phyloP scores from a whole-genome alignment of 1,139 yeast genomes.

The Nakaseomyces uthaithaninus region DNA sequence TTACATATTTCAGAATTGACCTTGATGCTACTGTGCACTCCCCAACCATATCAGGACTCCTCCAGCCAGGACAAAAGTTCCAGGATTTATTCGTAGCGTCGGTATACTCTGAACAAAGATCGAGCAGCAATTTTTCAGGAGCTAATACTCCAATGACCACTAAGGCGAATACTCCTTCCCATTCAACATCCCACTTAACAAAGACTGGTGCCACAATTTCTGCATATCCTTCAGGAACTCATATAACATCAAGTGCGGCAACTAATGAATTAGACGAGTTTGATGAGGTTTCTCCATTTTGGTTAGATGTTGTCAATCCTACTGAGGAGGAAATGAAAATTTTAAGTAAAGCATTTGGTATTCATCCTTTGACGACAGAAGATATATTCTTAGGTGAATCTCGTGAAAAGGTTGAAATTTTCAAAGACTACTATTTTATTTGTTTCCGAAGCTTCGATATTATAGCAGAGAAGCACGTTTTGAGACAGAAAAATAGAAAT shows the following conservation, averaged over 20 bases:
- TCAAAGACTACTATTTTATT: constrained; percentile 80
- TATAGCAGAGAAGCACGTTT: constrained; percentile 58
- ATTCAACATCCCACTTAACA: constrained; percentile 13
- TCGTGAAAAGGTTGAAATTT: constrained; percentile 89
- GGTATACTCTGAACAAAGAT: constrained; percentile 27
- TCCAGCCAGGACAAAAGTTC: constrained; percentile 48
- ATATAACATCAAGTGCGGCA: constrained; percentile 17
- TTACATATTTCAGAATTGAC: constrained; percentile 88
- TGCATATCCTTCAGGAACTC: constrained; percentile 5
- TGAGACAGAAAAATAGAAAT: constrained; percentile 32
- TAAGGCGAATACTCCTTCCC: constrained; percentile 15
- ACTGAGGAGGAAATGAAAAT: constrained; percentile 97
- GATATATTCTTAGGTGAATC: constrained; percentile 92
- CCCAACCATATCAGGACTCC: constrained; percentile 75
- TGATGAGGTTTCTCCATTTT: constrained; percentile 50
- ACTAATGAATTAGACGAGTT: constrained; percentile 13
- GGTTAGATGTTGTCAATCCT: constrained; percentile 90
- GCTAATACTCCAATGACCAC: constrained; percentile 27
- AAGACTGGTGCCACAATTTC: background rate
- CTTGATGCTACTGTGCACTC: constrained; percentile 83
- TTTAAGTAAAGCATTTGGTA: constrained; percentile 80
- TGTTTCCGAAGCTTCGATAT: constrained; percentile 91
- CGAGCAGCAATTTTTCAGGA: constrained; percentile 8
- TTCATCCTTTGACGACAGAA: constrained; percentile 92
- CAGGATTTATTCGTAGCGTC: constrained; percentile 42